Evolutionary conservation across 352 stramenopile species (phyloP).

Genomic region (Lagenidium sp.): DNA sequence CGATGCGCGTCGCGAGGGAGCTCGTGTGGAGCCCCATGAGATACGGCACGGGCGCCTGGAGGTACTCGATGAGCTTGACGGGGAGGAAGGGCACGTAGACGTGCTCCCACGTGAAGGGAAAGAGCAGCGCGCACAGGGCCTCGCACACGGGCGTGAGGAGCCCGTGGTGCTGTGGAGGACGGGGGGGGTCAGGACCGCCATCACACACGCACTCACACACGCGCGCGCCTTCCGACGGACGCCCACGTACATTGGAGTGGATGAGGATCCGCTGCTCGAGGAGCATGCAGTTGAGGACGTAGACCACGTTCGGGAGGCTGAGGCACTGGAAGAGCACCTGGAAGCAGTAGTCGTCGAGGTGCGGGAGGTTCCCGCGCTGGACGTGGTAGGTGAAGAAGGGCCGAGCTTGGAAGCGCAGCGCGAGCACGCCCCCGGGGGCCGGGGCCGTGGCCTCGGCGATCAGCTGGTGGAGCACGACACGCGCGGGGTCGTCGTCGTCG

Average conservation of each 20-base stretch:
- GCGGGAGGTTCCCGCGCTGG: constrained; percentile 41
- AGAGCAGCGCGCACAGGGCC: constrained; percentile 68
- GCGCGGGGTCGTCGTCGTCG: neutral
- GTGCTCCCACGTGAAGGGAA: constrained; percentile 80
- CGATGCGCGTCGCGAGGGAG: constrained; percentile 59
- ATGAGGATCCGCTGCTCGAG: constrained; percentile 78
- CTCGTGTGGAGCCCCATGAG: constrained; percentile 82
- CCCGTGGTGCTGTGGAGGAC: constrained; percentile 33
- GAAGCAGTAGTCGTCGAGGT: constrained; percentile 75
- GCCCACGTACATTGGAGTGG: constrained; percentile 53
- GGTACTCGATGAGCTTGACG: constrained; percentile 73
- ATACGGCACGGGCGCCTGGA: constrained; percentile 79
- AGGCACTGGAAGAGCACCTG: constrained; percentile 76
- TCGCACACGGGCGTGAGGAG: constrained; percentile 73
- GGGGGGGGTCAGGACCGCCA: neutral
- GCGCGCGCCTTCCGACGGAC: neutral
- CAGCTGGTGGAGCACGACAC: constrained; percentile 23
- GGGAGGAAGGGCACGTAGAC: constrained; percentile 84
- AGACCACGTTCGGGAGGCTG: constrained; percentile 70
- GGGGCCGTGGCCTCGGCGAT: constrained; percentile 20
- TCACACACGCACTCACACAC: neutral
- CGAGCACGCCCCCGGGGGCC: constrained; percentile 17
- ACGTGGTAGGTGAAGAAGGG: constrained; percentile 52
- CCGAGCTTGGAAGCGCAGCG: constrained; percentile 25
- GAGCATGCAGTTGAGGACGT: constrained; percentile 74